Evolutionary conservation across 1,284 basidiomycete genomes (phyloP).

Genomic region (Leccinum cinnamomeum): DNA sequence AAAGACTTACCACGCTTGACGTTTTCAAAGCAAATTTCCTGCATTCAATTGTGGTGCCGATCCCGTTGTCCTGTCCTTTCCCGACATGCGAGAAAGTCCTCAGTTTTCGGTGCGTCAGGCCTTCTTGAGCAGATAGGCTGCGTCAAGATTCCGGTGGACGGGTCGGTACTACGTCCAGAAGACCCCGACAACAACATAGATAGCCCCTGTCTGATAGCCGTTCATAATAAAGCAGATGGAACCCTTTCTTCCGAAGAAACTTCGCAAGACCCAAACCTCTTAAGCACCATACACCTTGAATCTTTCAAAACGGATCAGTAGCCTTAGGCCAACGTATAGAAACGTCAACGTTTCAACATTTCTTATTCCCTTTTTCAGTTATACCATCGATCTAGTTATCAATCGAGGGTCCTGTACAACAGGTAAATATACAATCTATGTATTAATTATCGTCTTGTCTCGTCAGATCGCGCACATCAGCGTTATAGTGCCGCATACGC

Average conservation of each 20-base stretch:
- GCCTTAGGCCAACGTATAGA: too few species aligned
- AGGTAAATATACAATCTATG: neutral
- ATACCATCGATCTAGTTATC: neutral
- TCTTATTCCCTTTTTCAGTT: too few species aligned
- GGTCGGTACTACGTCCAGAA: neutral
- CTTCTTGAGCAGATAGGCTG: too few species aligned
- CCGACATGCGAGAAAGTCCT: neutral
- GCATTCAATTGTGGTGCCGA: neutral
- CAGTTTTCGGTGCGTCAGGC: too few species aligned
- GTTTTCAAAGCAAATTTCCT: neutral
- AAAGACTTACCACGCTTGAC: neutral
- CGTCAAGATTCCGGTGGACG: neutral
- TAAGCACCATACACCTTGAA: too few species aligned
- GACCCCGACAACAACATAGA: neutral
- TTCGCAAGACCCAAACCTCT: neutral
- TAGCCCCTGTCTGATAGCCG: too few species aligned
- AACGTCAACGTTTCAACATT: too few species aligned
- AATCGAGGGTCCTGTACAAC: neutral
- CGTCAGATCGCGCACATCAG: neutral
- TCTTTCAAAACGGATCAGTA: too few species aligned
- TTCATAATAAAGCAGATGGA: too few species aligned
- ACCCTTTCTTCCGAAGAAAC: too few species aligned
- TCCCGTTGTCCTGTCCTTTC: neutral
- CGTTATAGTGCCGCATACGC: neutral
- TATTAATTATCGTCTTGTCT: neutral